Conservation (phyloP, 768 basidiomycete species). For the Russula sp. region DNA sequence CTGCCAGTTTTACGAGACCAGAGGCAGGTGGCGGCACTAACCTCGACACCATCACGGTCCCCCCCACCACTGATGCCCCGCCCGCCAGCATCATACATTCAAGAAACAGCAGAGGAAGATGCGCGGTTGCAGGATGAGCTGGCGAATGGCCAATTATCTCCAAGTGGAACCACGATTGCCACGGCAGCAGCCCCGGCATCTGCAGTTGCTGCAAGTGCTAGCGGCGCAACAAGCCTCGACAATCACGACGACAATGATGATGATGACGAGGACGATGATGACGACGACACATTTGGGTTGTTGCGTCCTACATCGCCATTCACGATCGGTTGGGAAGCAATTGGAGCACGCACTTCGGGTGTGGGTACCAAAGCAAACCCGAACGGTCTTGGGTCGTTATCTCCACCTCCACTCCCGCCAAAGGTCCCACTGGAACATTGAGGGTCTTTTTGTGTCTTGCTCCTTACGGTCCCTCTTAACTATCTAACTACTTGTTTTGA, state of each 20-base stretch:
- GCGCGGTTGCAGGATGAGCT: constrained; percentile 39
- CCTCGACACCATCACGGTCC: constrained; percentile 27
- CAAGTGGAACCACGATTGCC: neutral
- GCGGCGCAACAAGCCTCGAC: neutral
- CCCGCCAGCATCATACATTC: constrained; percentile 73
- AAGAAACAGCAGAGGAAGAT: constrained; percentile 74
- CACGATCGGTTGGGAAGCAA: constrained; percentile 3
- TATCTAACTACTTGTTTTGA: neutral
- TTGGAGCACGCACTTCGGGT: neutral
- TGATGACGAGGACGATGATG: neutral
- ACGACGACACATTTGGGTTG: constrained; percentile 22
- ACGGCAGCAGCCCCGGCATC: neutral
- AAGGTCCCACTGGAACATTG: constrained; percentile 19
- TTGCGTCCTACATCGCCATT: constrained; percentile 17
- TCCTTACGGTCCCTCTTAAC: neutral
- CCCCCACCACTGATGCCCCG: constrained; percentile 72
- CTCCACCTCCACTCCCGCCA: constrained; percentile 24
- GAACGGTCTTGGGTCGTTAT: constrained; percentile 8
- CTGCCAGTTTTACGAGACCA: neutral
- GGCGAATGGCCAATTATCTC: constrained; percentile 23
- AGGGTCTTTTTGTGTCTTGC: neutral
- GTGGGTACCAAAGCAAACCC: neutral
- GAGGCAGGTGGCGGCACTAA: neutral
- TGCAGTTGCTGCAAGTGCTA: constrained; percentile 22
- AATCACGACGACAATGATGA: too few species aligned